Base-by-base conservation (phyloP, 208 protist species). In the Trypanosoma melophagium region DNA sequence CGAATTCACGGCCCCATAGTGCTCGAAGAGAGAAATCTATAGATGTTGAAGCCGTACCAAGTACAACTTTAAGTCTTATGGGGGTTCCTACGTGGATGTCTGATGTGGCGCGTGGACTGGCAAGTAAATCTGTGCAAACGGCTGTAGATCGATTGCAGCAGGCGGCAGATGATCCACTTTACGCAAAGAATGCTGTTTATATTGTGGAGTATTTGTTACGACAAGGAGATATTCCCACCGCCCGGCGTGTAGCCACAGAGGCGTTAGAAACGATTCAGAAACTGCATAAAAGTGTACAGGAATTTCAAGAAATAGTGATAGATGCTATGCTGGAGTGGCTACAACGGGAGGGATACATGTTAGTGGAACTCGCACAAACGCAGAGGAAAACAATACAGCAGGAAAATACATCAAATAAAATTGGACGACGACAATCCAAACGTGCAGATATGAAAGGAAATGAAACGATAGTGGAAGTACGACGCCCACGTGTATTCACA, bases 191-290 rank as follows among this genome's bases (percentile, higher is more conserved):
- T 21, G 58, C 77, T 13, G 66, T 81, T 35, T 79, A 74, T 60
- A 64, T 83, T 31, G 77, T 91, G 60, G 77, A 77, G 28, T 62
- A 76, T 59, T 65, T 91, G 49, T 47, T 91, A 19, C 42, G 54
- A 13, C 49, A 67, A 42, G 74, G 76, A 63, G 79, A 75, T 58
- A 76, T 73, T 22, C 58, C 69, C 58, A 54, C 50, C 1, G 70
- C 62, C 14, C 66, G 68, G 40, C 64, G 61, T 50, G 21, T 79
- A n/a, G 70, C 61, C 2, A 59, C 41, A 13, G 60, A 53, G 8
- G 78, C 62, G n/a, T 50, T 77, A 42, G 35, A 60, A 28, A 21
- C 7, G n/a, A 69, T 79, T 68, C 8, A 38, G 14, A 57, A 68
- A 22, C 5, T 57, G n/a, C 52, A 60, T 31, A 17, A 61, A 14